Base-by-base conservation (phyloP, 2,329 filamentous ascomycete genomes). In the Exophiala aquamarina region DNA sequence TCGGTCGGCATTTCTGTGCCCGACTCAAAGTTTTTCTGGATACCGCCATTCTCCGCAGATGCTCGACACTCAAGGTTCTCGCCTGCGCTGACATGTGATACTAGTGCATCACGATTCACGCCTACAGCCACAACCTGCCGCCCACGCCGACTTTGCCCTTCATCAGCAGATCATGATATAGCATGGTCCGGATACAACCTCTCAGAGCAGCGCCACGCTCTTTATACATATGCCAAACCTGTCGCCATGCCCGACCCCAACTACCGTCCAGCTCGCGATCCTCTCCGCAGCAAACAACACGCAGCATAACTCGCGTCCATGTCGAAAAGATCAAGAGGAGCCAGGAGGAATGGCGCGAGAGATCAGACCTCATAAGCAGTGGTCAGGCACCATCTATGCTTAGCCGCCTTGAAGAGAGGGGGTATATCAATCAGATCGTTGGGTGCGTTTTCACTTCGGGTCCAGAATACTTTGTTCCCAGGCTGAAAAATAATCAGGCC, bases 401-500 rank as follows among this genome's bases (percentile, higher is more conserved):
- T 15, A 58, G 65, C 37, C 63, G 71, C 28, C 57, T 76, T 20
- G 72, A 76, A 52, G 69, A 74, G 49, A 63, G 73, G 55, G 71
- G 69, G 0, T 60, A 72, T 21, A 48, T 76, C 36, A 68, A 76
- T 54, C 66, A 72, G 57, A 66, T 73, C 47, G 68, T 74, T 29
- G 73, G 73, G 70, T 72, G 57, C 17, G 68, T 36, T 6, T 19
- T 13, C 8, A 17, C 35, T 23, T n/a, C 19, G 11, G 35, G 5
- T 47, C 18, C 13, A 39, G 14, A n/a, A n/a, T 23, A 15, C 21
- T 6, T 6, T 35, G 13, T 28, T 21, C 23, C 33, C 10, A 6
- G 8, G n/a, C 34, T 48, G 21, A 52, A 29, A 13, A 35, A 31
- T 21, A 39, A 23, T 43, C 72, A 71, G 17, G 66, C 71, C 44